Conservation (phyloP, 805 yeast species). For the Clavispora asparagi region DNA sequence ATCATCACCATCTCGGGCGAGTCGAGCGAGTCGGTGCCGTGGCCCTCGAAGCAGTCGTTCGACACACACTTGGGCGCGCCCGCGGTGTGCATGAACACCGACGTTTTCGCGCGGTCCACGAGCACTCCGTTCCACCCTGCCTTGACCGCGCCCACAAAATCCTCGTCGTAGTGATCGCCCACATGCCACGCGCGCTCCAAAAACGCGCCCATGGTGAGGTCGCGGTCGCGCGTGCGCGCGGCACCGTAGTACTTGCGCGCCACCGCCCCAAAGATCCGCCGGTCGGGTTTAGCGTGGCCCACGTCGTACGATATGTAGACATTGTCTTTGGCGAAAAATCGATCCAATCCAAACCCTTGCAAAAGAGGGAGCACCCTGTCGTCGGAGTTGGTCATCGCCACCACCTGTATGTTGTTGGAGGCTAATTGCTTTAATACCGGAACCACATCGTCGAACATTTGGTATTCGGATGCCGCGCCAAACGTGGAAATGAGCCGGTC, state of each 20-base stretch:
- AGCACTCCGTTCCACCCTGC: constrained; percentile 63
- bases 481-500: constrained; percentile 44
- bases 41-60: constrained; percentile 14
- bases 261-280: constrained; percentile 31
- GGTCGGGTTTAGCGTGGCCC: constrained; percentile 49
- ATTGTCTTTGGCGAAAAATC: constrained; percentile 32
- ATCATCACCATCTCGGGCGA: constrained; percentile 20
- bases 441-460: constrained; percentile 48
- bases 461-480: constrained; percentile 47
- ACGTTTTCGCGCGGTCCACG: constrained; percentile 38
- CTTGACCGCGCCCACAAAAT: constrained; percentile 44
- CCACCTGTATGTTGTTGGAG: constrained; percentile 28
- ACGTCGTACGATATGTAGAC: constrained; percentile 55
- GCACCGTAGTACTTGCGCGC: background rate
- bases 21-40: constrained; percentile 4
- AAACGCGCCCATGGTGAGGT: constrained; percentile 4
- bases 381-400: constrained; percentile 61
- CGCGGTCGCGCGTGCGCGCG: constrained; percentile 1
- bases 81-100: constrained; percentile 13
- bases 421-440: constrained; percentile 35
- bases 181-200: constrained; percentile 49
- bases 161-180: constrained; percentile 59
- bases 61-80: constrained; percentile 2
- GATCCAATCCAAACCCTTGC: constrained; percentile 39
- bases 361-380: constrained; percentile 44